These are phyloP conservation scores for Glutinoglossum americanum DNA, from an alignment of 495 filamentous ascomycete genomes.

Conservation along the genomic window DNA sequence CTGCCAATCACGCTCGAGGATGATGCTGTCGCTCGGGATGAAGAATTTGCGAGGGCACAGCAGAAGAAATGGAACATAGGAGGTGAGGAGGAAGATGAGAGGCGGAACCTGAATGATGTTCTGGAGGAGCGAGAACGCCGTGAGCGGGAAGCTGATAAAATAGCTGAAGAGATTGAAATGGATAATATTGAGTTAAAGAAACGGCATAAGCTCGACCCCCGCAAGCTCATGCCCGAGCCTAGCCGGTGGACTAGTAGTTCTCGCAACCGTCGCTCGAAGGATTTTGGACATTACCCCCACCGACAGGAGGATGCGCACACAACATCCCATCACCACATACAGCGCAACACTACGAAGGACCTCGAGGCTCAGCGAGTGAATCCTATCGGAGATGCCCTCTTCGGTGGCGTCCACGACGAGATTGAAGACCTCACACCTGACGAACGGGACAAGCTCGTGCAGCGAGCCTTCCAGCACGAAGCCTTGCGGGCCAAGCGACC, in stretches of 20 bases:
- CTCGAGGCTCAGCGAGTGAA: slow-evolving; percentile 44
- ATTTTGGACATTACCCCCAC: slow-evolving; percentile 17
- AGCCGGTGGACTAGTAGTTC: slow-evolving; percentile 20
- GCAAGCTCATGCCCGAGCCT: slow-evolving; percentile 5
- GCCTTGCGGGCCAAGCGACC: slow-evolving; percentile 71
- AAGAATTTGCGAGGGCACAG: slow-evolving; percentile 66
- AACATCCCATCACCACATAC: slow-evolving; percentile 19
- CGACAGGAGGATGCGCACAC: slow-evolving; percentile 6
- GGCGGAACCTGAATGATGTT: slow-evolving; percentile 22
- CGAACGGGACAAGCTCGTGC: slow-evolving; percentile 70
- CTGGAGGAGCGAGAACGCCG: slow-evolving; percentile 21
- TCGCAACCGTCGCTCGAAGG: slow-evolving; percentile 22
- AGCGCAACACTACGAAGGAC: slow-evolving; percentile 17
- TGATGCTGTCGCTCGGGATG: slow-evolving; percentile 70
- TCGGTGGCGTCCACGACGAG: slow-evolving; percentile 70
- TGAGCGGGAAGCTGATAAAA: slow-evolving; percentile 17
- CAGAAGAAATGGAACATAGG: slow-evolving; percentile 28
- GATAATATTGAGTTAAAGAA: slow-evolving; percentile 24
- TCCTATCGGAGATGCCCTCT: slow-evolving; percentile 54
- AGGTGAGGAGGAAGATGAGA: slow-evolving; percentile 28
- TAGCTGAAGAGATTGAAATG: slow-evolving; percentile 38
- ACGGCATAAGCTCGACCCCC: slow-evolving; percentile 8
- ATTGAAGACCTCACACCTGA: slow-evolving; percentile 86
- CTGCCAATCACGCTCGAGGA: slow-evolving; percentile 92
- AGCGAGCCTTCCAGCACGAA: slow-evolving; percentile 76